A percentile compares a stretch with the other conserved stretches of the same genome.
Evolutionary conservation across 441 rosid species (phyloP).

Genomic region (Sinapis alba): DNA sequence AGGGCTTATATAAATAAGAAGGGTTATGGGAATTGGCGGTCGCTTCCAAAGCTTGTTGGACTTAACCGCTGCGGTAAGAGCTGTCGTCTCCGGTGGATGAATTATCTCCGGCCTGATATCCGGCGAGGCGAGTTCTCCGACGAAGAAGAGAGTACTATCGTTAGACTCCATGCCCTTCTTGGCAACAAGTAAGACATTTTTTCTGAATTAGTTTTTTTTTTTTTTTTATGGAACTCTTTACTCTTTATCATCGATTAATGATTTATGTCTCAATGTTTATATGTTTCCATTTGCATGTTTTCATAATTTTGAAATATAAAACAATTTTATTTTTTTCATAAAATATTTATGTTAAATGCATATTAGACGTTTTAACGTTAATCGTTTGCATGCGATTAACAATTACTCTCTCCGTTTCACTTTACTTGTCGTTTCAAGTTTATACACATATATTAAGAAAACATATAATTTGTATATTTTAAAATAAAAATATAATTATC

Average conservation of each 20-base stretch:
- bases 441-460: too few species aligned
- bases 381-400: too few species aligned
- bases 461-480: too few species aligned
- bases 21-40: constrained; percentile 52
- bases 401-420: too few species aligned
- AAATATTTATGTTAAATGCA: not conserved
- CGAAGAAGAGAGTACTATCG: constrained; percentile 49
- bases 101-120: constrained; percentile 58
- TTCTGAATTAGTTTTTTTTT: not conserved
- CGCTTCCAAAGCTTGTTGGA: constrained; percentile 49
- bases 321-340: not conserved
- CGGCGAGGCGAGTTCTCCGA: constrained; percentile 50
- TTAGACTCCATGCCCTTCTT: constrained; percentile 48
- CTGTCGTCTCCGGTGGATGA: constrained; percentile 54
- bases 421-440: too few species aligned
- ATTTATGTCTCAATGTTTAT: not conserved
- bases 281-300: not conserved
- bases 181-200: constrained; percentile 48
- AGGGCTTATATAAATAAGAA: constrained; percentile 36
- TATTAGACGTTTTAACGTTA: not conserved
- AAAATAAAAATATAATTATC: too few species aligned
- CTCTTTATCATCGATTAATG: not conserved
- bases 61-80: constrained; percentile 57
- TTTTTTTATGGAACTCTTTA: not conserved
- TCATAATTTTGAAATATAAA: not conserved